Evolutionary conservation across 2,329 filamentous ascomycete genomes (phyloP), one percentile per base, ranked within the genome.

Genomic region (Neonectria neomacrospora): DNA sequence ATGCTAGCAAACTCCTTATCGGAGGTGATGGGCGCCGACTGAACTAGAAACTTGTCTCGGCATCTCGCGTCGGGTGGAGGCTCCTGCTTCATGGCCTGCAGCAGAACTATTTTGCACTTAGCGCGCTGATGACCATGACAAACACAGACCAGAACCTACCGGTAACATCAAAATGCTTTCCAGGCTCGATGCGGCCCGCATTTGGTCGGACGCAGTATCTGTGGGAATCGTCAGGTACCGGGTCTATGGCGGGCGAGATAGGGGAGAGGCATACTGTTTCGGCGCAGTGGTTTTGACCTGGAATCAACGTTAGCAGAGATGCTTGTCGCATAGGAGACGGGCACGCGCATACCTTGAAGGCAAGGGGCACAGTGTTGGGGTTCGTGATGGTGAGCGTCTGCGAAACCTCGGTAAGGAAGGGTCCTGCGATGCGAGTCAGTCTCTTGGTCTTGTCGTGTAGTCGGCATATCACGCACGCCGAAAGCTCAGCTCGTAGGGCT

Each of bases 201-300:
- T 99, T 98, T 61, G 96, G 95, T 74, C 96, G 90, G 63, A 98
- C 95, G 79, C 96, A 98, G 83, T 99, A 99, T 85, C 95, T 97
- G 58, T n/a, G 55, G 30, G 74, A 56, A 63, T 68, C 52, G 60
- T 66, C 50, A 68, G 62, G 61, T 64, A 66, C 67, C 56, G 61
- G 60, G 58, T 42, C 60, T 54, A 2, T 16, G 48, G 54, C 37
- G 56, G 53, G 37, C 65, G 34, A 41, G 65, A 71, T 58, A 65
- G 54, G 65, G 64, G 69, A 47, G 34, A 50, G 34, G 52, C 63
- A 67, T 92, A 99, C 95, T 98, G 96, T 83, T 98, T 98, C 34
- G 96, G 96, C 53, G 96, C 96, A 67, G 96, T 99, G 52, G 96
- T 99, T 89, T 99, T 99, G 80, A 99, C 96, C 94, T 97, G 73